Base-by-base conservation (phyloP, 257 asterid species). In the Capsicum rhomboideum region DNA sequence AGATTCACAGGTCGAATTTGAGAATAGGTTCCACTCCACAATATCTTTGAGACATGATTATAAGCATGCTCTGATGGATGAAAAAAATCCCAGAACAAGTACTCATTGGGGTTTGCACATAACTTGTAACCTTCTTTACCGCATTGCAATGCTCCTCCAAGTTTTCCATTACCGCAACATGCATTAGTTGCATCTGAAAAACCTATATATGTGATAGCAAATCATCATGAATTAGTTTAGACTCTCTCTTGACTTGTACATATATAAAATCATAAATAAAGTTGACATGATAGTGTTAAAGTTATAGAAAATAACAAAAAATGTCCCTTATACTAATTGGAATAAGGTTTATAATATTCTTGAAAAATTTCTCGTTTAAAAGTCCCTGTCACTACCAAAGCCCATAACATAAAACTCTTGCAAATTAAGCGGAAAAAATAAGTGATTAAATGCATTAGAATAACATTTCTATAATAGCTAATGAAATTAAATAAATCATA, bases 71-170 rank as follows among this genome's bases (percentile, higher is more conserved):
- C 94, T 0, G 97, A 85, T 1, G 98, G 98, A 79, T 93, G 98
- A 28, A 92, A 94, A 83, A 87, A 90, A 86, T 93, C 97, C 95
- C 97, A 94, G 14, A 91, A 94, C 42, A 92, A 85, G 82, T 84
- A 78, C 26, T 86, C 56, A 14, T 87, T 66, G 1, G 97, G 91
- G 13, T 90, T 85, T 6, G 85, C 72, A 66, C 98, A 92, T 14
- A 92, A 3, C 37, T 28, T 90, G 91, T 91, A 92, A 6, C 93
- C 94, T 87, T 89, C 89, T 58, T 79, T 90, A 40, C 97, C 98
- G 79, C 97, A 94, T 58, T 92, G 98, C 7, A 87, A 1, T 77
- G 84, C 46, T 40, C 97, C 95, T 82, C 97, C 91, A 0, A 94
- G 90, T 0, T 49, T 86, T 86, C 98, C 98, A 82, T 64, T 67